phyloP scores from a whole-genome alignment of 805 yeast genomes.

The Suhomyces sp. region DNA sequence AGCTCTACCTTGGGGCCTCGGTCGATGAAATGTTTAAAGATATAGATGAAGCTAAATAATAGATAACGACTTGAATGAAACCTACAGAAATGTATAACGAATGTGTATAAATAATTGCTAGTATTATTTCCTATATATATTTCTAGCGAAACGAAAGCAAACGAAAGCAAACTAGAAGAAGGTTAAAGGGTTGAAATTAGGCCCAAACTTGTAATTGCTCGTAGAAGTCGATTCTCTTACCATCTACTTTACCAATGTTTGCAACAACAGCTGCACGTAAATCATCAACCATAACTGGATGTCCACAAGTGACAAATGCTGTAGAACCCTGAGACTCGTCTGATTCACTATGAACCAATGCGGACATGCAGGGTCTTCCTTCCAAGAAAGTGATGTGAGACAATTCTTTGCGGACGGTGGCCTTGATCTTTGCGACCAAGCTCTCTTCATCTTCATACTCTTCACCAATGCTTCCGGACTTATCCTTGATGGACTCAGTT shows the following conservation, averaged over 20 bases:
- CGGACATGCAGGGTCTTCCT: conserved; percentile 22
- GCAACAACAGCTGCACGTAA: conserved; percentile 49
- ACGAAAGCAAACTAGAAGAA: no score
- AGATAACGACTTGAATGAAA: no score
- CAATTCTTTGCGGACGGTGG: conserved; percentile 12
- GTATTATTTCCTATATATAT: no score
- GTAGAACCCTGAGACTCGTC: conserved; percentile 13
- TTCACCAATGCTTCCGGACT: neutral
- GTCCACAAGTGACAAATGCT: conserved; percentile 33
- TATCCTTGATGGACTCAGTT: conserved; percentile 1
- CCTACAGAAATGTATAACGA: no score
- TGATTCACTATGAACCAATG: conserved; percentile 8
- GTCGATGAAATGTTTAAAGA: conserved; percentile 49
- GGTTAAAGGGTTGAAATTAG: no score
- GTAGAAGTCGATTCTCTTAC: conserved; percentile 60
- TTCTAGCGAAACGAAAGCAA: no score
- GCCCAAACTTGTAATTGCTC: conserved; percentile 79
- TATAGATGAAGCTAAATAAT: neutral
- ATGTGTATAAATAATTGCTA: no score
- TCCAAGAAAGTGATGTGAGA: conserved; percentile 38
- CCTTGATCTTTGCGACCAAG: conserved; percentile 1
- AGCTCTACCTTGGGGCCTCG: conserved; percentile 69
- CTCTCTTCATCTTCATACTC: neutral
- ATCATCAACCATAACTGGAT: conserved; percentile 51
- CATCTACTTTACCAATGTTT: conserved; percentile 32